Evolutionary conservation across 306 rosid species (phyloP).

Genomic region (Trifolium dubium): DNA sequence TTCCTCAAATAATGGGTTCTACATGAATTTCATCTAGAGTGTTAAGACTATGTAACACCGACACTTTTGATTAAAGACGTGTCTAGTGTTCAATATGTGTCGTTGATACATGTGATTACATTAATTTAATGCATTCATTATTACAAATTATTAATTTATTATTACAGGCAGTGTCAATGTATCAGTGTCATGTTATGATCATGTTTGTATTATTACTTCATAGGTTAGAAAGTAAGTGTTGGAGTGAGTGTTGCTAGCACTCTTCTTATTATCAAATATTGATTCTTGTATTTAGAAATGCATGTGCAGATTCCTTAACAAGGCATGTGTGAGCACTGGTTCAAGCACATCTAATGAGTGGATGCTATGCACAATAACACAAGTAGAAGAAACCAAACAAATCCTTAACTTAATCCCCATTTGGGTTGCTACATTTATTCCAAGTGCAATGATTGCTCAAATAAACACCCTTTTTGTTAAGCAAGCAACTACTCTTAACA

Average conservation of each 20-base stretch:
- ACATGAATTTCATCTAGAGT: neutral
- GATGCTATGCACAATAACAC: slow-evolving; percentile 66
- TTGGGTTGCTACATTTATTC: slow-evolving; percentile 57
- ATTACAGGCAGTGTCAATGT: too few species aligned
- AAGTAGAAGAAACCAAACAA: slow-evolving; percentile 83
- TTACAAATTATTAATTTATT: too few species aligned
- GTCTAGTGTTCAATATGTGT: neutral
- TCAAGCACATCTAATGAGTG: slow-evolving; percentile 42
- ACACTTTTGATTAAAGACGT: neutral
- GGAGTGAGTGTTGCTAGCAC: neutral
- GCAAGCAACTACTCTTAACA: slow-evolving; percentile 68
- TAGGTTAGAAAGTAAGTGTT: neutral
- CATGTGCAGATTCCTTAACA: slow-evolving; percentile 38
- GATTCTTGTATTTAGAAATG: neutral
- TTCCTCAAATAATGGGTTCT: too few species aligned
- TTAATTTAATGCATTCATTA: too few species aligned
- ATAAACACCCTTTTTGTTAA: slow-evolving; percentile 61
- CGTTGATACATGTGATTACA: neutral
- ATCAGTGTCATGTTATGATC: neutral
- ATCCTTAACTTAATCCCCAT: slow-evolving; percentile 71
- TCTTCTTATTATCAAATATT: neutral
- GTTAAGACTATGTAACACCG: too few species aligned
- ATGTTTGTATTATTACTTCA: neutral
- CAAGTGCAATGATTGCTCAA: slow-evolving; percentile 55
- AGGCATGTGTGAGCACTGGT: slow-evolving; percentile 57